Percentiles rank a stretch among this genome's conserved stretches.
Evolutionary conservation across 768 basidiomycete species (phyloP).

Genomic region (Russula abietina): DNA sequence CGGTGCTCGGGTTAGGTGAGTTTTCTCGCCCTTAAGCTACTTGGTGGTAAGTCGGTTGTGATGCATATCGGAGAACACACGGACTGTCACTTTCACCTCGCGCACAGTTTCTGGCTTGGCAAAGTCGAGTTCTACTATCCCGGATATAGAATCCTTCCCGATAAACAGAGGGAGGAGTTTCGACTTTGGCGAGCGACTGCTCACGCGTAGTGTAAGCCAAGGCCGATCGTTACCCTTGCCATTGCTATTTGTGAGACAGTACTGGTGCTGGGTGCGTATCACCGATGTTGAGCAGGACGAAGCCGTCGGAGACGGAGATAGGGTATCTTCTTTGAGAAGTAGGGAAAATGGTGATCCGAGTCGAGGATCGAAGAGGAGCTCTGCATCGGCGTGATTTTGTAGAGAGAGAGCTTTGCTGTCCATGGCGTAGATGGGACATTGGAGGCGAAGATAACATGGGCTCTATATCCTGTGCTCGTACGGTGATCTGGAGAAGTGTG

Average conservation of each 20-base stretch:
- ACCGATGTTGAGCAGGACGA: not conserved
- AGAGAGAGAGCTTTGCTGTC: not conserved
- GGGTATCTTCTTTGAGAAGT: not conserved
- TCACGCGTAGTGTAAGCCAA: constrained; percentile 45
- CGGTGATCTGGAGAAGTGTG: too few species aligned
- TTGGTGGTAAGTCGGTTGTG: not conserved
- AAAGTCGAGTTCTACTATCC: constrained; percentile 46
- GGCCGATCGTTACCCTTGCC: constrained; percentile 37
- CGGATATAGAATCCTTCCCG: constrained; percentile 45
- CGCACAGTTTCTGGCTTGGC: constrained; percentile 46
- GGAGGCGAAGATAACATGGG: not conserved
- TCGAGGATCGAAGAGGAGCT: not conserved
- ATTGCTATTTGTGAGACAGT: constrained; percentile 36
- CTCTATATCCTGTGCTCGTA: not conserved
- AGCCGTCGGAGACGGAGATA: not conserved
- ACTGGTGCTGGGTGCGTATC: constrained; percentile 32
- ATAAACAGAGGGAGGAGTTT: constrained; percentile 41
- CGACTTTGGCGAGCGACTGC: constrained; percentile 38
- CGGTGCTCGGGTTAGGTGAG: constrained; percentile 42
- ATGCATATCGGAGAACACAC: constrained; percentile 22
- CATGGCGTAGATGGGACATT: not conserved
- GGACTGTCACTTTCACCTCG: constrained; percentile 42
- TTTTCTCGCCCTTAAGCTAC: constrained; percentile 16
- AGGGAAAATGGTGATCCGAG: not conserved
- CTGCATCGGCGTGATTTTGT: too few species aligned